Conservation (phyloP, 352 stramenopile species). For the Globisporangium megalacanthum region DNA sequence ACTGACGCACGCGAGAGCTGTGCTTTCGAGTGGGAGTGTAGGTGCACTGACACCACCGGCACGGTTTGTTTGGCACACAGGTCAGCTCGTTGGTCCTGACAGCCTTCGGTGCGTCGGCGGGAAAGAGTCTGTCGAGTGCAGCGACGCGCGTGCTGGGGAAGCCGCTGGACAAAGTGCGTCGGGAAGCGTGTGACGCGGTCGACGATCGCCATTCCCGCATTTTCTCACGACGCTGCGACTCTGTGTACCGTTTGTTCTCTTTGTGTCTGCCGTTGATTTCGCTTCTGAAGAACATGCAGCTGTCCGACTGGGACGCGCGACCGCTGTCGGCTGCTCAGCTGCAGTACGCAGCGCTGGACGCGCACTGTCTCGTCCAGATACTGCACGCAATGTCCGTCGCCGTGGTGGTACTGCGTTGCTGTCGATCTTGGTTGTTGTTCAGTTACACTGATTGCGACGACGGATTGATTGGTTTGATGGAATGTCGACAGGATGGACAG, state of each 20-base stretch:
- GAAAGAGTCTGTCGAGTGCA: slow-evolving; percentile 42
- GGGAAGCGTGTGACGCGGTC: background rate
- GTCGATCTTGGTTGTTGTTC: background rate
- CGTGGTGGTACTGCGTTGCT: slow-evolving; percentile 1
- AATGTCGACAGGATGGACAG: too few relatives aligned
- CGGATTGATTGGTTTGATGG: too few relatives aligned
- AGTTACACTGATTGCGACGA: background rate
- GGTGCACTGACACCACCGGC: background rate
- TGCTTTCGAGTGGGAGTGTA: background rate
- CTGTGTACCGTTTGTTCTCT: background rate
- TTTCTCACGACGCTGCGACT: background rate
- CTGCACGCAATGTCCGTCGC: slow-evolving; percentile 28
- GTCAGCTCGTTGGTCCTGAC: slow-evolving; percentile 26
- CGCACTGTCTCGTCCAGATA: slow-evolving; percentile 53
- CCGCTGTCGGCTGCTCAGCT: slow-evolving; percentile 44
- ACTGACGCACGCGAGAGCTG: background rate
- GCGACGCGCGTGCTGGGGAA: slow-evolving; percentile 38
- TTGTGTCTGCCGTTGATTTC: background rate
- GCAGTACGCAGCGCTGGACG: slow-evolving; percentile 60
- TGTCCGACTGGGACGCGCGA: slow-evolving; percentile 62
- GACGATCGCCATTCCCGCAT: background rate
- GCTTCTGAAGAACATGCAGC: slow-evolving; percentile 40
- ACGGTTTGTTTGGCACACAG: slow-evolving; percentile 9
- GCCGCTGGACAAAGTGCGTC: slow-evolving; percentile 52
- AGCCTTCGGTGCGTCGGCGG: slow-evolving; percentile 18